Percentiles rank a stretch among this genome's conserved stretches.
phyloP scores from a whole-genome alignment of 768 basidiomycete species.

The Psilocybe cyanescens region DNA sequence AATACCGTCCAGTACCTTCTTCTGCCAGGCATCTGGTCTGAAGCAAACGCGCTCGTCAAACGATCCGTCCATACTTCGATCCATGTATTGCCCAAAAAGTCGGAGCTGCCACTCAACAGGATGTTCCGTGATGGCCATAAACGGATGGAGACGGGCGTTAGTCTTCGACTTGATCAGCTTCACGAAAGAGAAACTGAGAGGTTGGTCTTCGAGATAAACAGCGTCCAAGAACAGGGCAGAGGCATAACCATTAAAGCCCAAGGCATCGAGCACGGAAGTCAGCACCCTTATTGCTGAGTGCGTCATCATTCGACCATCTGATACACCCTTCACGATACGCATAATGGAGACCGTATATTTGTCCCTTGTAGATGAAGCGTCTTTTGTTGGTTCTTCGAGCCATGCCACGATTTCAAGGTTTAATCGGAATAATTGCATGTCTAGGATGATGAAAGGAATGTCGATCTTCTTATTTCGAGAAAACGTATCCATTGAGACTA shows the following conservation, averaged over 20 bases:
- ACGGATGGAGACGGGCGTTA: slow-evolving; percentile 38
- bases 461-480: slow-evolving; percentile 47
- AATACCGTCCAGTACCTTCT: slow-evolving; percentile 64
- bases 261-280: slow-evolving; percentile 38
- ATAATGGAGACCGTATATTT: slow-evolving; percentile 49
- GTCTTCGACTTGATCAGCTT: slow-evolving; percentile 56
- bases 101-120: slow-evolving; percentile 70
- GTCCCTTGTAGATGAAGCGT: slow-evolving; percentile 43
- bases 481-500: slow-evolving; percentile 38
- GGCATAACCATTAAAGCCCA: slow-evolving; percentile 52
- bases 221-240: slow-evolving; percentile 24
- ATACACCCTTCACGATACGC: slow-evolving; percentile 49
- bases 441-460: slow-evolving; percentile 48
- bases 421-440: slow-evolving; percentile 55
- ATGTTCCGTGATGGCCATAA: slow-evolving; percentile 60
- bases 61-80: slow-evolving; percentile 68
- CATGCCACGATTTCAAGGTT: slow-evolving; percentile 56
- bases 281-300: slow-evolving; percentile 38
- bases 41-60: slow-evolving; percentile 63
- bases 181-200: slow-evolving; percentile 54
- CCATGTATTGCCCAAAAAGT: slow-evolving; percentile 74
- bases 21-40: slow-evolving; percentile 74
- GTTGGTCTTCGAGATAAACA: slow-evolving; percentile 23
- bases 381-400: slow-evolving; percentile 43
- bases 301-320: slow-evolving; percentile 39